Percentiles rank a stretch among this genome's conserved stretches.
These are phyloP conservation scores for Euphrasia arctica DNA, from an alignment of 305 asterid species.

Conservation along the genomic window DNA sequence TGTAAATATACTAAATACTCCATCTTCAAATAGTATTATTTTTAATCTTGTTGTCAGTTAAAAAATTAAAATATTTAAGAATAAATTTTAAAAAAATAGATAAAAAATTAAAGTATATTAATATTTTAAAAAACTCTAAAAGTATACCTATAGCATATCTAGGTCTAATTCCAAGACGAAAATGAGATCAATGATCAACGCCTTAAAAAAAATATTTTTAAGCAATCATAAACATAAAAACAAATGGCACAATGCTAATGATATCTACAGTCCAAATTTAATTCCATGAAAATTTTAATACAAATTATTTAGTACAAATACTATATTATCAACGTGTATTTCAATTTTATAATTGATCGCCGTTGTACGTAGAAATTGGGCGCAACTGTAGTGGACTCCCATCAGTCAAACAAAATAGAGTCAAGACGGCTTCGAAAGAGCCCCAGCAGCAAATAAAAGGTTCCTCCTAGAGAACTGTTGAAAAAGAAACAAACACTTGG, in stretches of 20 bases:
- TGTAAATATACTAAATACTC: no score
- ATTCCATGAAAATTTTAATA: neutral
- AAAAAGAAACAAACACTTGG: conserved; percentile 17
- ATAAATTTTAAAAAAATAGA: no score
- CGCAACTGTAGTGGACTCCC: neutral
- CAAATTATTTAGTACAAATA: neutral
- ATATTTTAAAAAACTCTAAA: no score
- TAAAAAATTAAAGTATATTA: no score
- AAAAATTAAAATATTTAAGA: no score
- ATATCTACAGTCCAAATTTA: neutral
- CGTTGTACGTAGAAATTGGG: neutral
- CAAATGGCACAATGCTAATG: neutral
- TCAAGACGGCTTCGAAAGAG: conserved; percentile 54
- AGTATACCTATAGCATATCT: no score
- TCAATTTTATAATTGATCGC: neutral
- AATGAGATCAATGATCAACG: no score
- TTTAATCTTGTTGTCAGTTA: no score
- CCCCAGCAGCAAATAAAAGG: conserved; percentile 94
- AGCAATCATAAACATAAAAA: neutral
- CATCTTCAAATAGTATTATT: no score
- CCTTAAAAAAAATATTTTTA: no score
- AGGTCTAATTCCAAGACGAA: no score
- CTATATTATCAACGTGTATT: no score
- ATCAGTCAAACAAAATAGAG: neutral
- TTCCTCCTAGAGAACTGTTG: conserved; percentile 87